phyloP scores from a whole-genome alignment of 495 filamentous ascomycete species.

The Podospora anserina region DNA sequence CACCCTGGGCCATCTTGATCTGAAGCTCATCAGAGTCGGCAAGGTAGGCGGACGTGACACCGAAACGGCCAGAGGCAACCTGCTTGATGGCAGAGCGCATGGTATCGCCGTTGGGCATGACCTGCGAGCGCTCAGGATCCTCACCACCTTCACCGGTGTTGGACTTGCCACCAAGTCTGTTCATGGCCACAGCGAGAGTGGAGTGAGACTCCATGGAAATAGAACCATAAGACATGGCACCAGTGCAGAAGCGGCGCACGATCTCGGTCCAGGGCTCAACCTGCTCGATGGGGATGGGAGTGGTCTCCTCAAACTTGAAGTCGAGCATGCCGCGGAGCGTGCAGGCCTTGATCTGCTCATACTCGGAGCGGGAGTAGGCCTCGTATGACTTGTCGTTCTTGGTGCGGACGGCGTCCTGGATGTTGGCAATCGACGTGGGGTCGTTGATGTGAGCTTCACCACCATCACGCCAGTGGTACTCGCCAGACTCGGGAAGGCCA shows the following conservation, averaged over 20 bases:
- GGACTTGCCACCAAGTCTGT: constrained; percentile 93
- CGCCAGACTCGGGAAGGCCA: constrained; percentile 89
- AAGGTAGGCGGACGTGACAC: constrained; percentile 97
- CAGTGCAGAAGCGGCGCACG: constrained; percentile 96
- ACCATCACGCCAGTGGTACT: constrained; percentile 99
- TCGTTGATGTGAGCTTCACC: constrained; percentile 99
- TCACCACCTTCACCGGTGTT: constrained; percentile 99
- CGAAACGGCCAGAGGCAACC: constrained; percentile 95
- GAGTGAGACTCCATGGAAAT: constrained; percentile 99
- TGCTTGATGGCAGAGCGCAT: constrained; percentile 99
- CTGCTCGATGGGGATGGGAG: constrained; percentile 90
- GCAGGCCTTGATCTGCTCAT: constrained; percentile 97
- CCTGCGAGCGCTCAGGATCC: constrained; percentile 85
- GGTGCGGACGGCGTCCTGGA: constrained; percentile 94
- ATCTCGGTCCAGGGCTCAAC: constrained; percentile 99
- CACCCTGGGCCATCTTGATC: constrained; percentile 99
- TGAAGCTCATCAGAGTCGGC: constrained; percentile 97
- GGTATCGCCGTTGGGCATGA: constrained; percentile 88
- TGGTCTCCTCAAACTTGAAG: constrained; percentile 90
- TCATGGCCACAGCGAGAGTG: constrained; percentile 96
- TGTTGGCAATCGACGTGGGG: constrained; percentile 90
- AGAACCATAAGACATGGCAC: constrained; percentile 99
- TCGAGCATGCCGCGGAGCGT: constrained; percentile 95
- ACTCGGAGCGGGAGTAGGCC: constrained; percentile 89
- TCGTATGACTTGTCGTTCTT: constrained; percentile 99